phyloP scores from a whole-genome alignment of 306 rosid species.

The Pyrus pyrifolia region DNA sequence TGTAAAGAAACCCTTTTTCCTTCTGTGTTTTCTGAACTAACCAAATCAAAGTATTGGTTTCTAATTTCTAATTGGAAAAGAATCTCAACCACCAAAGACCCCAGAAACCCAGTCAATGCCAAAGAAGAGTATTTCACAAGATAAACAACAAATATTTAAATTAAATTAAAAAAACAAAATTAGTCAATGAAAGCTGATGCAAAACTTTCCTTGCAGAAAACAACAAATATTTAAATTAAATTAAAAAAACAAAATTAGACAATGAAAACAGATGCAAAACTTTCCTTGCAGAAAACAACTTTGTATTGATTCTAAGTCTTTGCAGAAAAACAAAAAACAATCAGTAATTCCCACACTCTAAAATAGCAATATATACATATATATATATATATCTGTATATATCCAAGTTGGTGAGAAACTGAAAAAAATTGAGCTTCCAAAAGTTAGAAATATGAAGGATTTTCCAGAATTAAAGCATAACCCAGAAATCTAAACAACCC shows the following conservation, averaged over 20 bases:
- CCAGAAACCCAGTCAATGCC: constrained; percentile 31
- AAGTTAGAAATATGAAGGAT: background rate
- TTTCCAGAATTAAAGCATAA: background rate
- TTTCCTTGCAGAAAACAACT: background rate
- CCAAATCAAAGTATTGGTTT: constrained; percentile 1
- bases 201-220: background rate
- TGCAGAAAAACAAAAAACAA: background rate
- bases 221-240: background rate
- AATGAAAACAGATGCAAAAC: background rate
- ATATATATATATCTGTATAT: background rate
- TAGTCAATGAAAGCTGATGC: background rate
- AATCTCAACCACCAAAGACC: constrained; percentile 12
- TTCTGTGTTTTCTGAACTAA: constrained; percentile 21
- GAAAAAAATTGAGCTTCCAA: background rate
- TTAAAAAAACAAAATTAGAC: background rate
- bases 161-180: background rate
- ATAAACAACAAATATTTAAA: background rate
- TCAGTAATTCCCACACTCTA: background rate
- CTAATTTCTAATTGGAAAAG: constrained; percentile 4
- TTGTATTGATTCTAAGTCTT: background rate
- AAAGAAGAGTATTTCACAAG: background rate
- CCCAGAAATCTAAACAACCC: background rate
- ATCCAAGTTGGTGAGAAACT: background rate
- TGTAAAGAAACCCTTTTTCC: constrained; percentile 33
- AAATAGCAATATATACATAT: background rate